Evolutionary conservation across 2,329 filamentous ascomycete species (phyloP).

Genomic region (Dendryphion nanum): DNA sequence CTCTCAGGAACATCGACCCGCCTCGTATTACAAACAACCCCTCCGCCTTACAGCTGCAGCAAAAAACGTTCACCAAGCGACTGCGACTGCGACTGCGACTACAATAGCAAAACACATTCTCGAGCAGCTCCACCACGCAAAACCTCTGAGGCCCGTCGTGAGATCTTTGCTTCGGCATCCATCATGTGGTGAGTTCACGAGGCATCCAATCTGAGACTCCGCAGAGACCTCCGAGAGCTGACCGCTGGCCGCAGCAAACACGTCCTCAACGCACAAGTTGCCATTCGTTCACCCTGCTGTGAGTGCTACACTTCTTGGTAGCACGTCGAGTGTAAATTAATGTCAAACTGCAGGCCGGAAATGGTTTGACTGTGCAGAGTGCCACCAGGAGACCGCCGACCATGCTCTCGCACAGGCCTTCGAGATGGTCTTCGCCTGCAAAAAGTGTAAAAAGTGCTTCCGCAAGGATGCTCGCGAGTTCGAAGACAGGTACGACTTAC

Average conservation of each 20-base stretch:
- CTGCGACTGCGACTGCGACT: too few species aligned
- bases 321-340: slow-evolving; percentile 3
- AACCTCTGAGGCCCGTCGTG: too few species aligned
- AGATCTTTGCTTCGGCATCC: too few species aligned
- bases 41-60: too few species aligned
- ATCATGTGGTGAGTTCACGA: slow-evolving; percentile 14
- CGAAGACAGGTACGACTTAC: slow-evolving; percentile 65
- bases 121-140: too few species aligned
- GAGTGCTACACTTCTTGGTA: slow-evolving; percentile 40
- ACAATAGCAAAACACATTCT: too few species aligned
- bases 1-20: too few species aligned
- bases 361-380: slow-evolving; percentile 99
- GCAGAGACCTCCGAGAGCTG: slow-evolving; percentile 17
- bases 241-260: slow-evolving; percentile 73
- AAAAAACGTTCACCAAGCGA: too few species aligned
- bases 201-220: too few species aligned
- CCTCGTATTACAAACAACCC: too few species aligned
- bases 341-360: slow-evolving; percentile 65
- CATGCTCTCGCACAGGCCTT: slow-evolving; percentile 74
- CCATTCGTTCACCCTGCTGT: slow-evolving; percentile 96
- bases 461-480: slow-evolving; percentile 90
- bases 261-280: slow-evolving; percentile 94
- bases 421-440: slow-evolving; percentile 96
- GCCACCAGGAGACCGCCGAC: slow-evolving; percentile 77
- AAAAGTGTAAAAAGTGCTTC: slow-evolving; percentile 98